phyloP scores from a whole-genome alignment of 2,329 filamentous ascomycete species.

The Aureobasidium sp. region DNA sequence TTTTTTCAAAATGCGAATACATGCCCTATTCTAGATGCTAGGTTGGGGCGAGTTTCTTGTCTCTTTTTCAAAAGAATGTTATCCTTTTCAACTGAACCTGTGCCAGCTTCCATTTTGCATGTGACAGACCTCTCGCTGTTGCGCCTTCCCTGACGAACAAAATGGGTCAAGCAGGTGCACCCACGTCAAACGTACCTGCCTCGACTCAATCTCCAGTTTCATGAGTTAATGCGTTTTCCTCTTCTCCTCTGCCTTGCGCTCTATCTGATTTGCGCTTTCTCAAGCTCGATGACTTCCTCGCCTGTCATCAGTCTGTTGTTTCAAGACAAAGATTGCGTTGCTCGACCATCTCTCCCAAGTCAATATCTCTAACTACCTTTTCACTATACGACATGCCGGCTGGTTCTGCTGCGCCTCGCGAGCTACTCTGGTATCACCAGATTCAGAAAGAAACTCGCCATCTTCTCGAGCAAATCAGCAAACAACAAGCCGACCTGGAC shows the following conservation, averaged over 20 bases:
- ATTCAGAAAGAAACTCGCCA: constrained; percentile 1
- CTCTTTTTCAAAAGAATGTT: constrained; percentile 9
- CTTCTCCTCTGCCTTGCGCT: background rate
- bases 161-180: background rate
- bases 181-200: too few species aligned
- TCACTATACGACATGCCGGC: background rate
- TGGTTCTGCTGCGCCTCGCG: background rate
- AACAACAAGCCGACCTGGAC: background rate
- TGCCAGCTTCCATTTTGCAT: background rate
- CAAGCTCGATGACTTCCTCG: too few species aligned
- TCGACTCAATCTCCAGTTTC: too few species aligned
- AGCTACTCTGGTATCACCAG: constrained; percentile 9
- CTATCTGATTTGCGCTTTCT: too few species aligned
- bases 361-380: too few species aligned
- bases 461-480: background rate
- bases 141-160: background rate
- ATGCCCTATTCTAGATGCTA: constrained; percentile 13
- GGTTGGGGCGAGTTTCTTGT: constrained; percentile 9
- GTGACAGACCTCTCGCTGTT: background rate
- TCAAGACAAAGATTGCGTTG: background rate
- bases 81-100: background rate
- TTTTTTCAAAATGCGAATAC: constrained; percentile 12
- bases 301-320: too few species aligned
- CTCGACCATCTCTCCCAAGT: too few species aligned
- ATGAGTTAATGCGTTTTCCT: too few species aligned